Base-by-base conservation (phyloP, 257 asterid genomes). In the Hygrophila difformis region DNA sequence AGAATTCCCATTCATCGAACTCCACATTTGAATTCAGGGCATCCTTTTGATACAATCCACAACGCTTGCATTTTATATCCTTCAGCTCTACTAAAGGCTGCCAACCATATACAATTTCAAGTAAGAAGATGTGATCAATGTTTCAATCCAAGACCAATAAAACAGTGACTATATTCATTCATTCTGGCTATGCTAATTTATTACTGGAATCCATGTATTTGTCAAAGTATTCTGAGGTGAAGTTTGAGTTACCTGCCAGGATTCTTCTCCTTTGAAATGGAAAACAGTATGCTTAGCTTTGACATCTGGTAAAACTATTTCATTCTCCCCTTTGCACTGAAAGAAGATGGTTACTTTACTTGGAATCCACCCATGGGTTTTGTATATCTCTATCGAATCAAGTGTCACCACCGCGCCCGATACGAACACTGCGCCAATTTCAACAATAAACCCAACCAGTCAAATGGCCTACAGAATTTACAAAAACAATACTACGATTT, bases 231-330 rank as follows among this genome's bases (percentile, higher is more conserved):
- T n/a, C n/a, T n/a, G n/a, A n/a, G n/a, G n/a, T n/a, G n/a, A n/a
- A n/a, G n/a, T n/a, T n/a, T n/a, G n/a, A n/a, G n/a, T 24, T 60
- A 81, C 93, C 88, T 81, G 93, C 93, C 93, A 81, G 36, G 93
- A 81, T 38, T 81, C 93, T 62, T 72, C 79, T 6, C 93, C 88
- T 45, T 74, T 77, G 64, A 81, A 81, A 20, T 48, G 33, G 53
- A 74, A 81, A 9, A 60, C 14, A 1, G 59, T 68, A 56, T 65
- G 59, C 45, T 77, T 78, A 43, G 59, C 61, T 61, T 69, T 75
- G 40, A 78, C 88, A 44, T 81, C 93, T 12, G 93, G 93, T 47
- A 81, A 34, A 42, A 22, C 18, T 19, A 76, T 81, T 64, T 8
- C 20, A 54, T 78, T 75, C 55, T 77, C 88, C 46, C 72, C 88